phyloP scores from a whole-genome alignment of 2,329 filamentous ascomycete genomes.

The Penicillium brevicompactum region DNA sequence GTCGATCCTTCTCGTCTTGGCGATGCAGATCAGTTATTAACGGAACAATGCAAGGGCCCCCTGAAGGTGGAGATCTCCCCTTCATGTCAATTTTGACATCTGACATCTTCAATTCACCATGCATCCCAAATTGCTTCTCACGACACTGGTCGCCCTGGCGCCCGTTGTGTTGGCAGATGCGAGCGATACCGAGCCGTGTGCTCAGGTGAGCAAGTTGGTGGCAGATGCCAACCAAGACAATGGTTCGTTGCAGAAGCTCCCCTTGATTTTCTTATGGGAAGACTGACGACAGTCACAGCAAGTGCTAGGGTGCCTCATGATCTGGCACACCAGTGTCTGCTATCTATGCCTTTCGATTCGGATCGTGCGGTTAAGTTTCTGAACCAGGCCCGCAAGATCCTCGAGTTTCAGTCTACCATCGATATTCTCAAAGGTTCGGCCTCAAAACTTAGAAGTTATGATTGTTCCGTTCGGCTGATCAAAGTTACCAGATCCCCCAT shows the following conservation, averaged over 20 bases:
- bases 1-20: constrained; percentile 16
- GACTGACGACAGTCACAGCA: constrained; percentile 19
- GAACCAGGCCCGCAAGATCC: constrained; percentile 35
- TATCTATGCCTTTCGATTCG: constrained; percentile 33
- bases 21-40: constrained; percentile 22
- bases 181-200: constrained; percentile 23
- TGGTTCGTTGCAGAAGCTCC: constrained; percentile 10
- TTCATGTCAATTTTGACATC: constrained; percentile 3
- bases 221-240: constrained; percentile 18
- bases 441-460: not conserved
- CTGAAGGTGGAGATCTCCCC: constrained; percentile 21
- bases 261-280: not conserved
- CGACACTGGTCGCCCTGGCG: constrained; percentile 13
- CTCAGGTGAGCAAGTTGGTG: constrained; percentile 20
- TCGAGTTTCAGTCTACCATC: constrained; percentile 53
- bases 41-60: constrained; percentile 23
- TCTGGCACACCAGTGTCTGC: constrained; percentile 28
- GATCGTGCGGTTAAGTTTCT: constrained; percentile 26
- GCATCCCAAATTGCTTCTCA: constrained; percentile 16
- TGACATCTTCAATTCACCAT: constrained; percentile 15
- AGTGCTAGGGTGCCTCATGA: constrained; percentile 17
- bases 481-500: constrained; percentile 47
- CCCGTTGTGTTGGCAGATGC: constrained; percentile 13
- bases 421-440: constrained; percentile 47
- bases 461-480: constrained; percentile 2